Base-by-base conservation (phyloP, 441 rosid genomes). In the Pelargonium fulgidum region DNA sequence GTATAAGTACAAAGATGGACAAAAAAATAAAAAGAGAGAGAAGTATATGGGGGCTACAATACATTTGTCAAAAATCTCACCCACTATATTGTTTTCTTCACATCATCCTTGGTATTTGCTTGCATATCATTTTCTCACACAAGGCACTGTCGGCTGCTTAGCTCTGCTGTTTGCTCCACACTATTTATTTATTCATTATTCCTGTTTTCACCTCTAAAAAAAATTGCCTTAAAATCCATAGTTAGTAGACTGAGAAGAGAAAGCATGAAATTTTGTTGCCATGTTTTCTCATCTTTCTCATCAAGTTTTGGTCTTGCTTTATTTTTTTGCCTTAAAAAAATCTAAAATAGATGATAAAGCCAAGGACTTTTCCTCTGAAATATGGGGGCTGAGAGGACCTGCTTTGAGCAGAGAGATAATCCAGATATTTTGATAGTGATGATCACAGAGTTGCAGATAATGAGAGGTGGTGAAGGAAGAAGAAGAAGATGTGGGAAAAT, bases 371-470 rank as follows among this genome's bases (percentile, higher is more conserved):
- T 16, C 19, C 48, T 68, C 76, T 69, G 69, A 65, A 75, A 77
- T 24, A 74, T 70, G 71, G 79, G 24, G 17, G 76, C 70, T 56
- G 75, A 70, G 74, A 69, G 61, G 63, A 63, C 24, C 61, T 54
- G 61, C 61, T 22, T 83, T 68, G 68, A 80, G 72, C 84, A 86
- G 89, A 77, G 67, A 68, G 83, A 78, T 82, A 80, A 82, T 82
- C 81, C 83, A 83, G 82, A 79, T 82, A 81, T 86, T 81, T 88
- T 81, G 81, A 81, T 80, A 78, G 67, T 78, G 84, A 83, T 88
- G 83, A 86, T 85, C 77, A 73, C 85, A 24, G 26, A 24, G 26
- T 78, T 77, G 70, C 76, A 80, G 84, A 76, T 61, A 72, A 71
- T 68, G 79, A 79, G 70, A 74, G 73, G 76, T 69, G 63, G 72